Percentiles rank a stretch among this genome's conserved stretches.
Conservation (phyloP, 176 grass and related monocot genomes). For the Avena atlantica region DNA sequence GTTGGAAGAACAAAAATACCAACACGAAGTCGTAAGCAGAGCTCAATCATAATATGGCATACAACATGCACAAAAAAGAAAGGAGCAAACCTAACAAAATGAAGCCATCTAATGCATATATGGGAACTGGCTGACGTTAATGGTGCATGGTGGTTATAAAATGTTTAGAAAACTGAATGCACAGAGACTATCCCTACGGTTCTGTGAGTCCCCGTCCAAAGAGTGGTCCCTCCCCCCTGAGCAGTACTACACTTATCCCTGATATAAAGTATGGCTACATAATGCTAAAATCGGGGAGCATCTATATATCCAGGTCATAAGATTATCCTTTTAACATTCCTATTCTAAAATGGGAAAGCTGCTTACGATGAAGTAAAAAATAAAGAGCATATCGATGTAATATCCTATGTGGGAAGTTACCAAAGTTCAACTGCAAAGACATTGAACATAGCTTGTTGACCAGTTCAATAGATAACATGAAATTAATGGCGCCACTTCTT, state of each 20-base stretch:
- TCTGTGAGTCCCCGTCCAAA: neutral
- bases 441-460: neutral
- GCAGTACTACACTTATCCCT: neutral
- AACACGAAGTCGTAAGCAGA: neutral
- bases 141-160: neutral
- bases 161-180: constrained; percentile 25
- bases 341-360: constrained; percentile 23
- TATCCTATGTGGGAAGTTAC: neutral
- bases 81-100: neutral
- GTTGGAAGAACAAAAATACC: constrained; percentile 39
- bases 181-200: neutral
- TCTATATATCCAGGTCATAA: neutral
- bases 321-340: neutral
- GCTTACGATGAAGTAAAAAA: neutral
- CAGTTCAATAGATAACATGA: neutral
- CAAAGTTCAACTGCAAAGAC: neutral
- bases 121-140: neutral
- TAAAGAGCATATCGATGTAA: neutral
- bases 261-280: neutral
- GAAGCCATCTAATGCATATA: constrained; percentile 12
- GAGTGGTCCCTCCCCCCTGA: neutral
- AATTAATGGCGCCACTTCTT: neutral
- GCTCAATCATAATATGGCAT: neutral
- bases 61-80: constrained; percentile 25
- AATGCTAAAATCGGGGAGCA: neutral